These are phyloP conservation scores for Candida rishiriensis DNA, from an alignment of 805 yeast species.

Conservation along the genomic window DNA sequence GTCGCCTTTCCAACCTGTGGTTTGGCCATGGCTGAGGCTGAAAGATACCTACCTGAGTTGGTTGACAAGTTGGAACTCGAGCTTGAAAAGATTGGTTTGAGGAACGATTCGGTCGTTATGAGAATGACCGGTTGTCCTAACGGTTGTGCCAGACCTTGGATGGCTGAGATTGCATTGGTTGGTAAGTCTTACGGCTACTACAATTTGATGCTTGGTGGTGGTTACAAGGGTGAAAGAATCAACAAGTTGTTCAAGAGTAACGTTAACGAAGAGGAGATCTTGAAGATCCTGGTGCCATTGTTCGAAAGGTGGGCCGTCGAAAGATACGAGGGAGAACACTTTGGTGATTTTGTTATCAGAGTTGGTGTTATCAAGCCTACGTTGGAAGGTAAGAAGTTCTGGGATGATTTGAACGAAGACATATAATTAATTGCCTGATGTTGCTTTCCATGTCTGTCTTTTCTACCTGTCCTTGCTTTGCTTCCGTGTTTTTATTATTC, in stretches of 20 bases:
- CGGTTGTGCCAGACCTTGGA: constrained; percentile 98
- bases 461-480: neutral
- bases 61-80: constrained; percentile 79
- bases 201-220: constrained; percentile 93
- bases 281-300: constrained; percentile 72
- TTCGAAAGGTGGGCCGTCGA: constrained; percentile 94
- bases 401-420: constrained; percentile 86
- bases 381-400: constrained; percentile 87
- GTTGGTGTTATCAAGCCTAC: constrained; percentile 86
- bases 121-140: constrained; percentile 99
- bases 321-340: constrained; percentile 86
- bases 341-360: constrained; percentile 90
- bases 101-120: constrained; percentile 93
- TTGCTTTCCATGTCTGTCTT: too few relatives aligned
- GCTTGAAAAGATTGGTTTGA: constrained; percentile 85
- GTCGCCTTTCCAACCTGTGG: constrained; percentile 99
- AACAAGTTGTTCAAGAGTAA: constrained; percentile 87
- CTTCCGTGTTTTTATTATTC: neutral
- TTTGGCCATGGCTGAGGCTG: constrained; percentile 97
- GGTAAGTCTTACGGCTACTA: constrained; percentile 95
- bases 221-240: constrained; percentile 87
- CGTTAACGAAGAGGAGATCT: constrained; percentile 84
- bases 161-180: constrained; percentile 91
- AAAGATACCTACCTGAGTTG: constrained; percentile 82
- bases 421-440: constrained; percentile 34